Conservation (phyloP, 768 basidiomycete species). For the Leucocoprinus sp. region DNA sequence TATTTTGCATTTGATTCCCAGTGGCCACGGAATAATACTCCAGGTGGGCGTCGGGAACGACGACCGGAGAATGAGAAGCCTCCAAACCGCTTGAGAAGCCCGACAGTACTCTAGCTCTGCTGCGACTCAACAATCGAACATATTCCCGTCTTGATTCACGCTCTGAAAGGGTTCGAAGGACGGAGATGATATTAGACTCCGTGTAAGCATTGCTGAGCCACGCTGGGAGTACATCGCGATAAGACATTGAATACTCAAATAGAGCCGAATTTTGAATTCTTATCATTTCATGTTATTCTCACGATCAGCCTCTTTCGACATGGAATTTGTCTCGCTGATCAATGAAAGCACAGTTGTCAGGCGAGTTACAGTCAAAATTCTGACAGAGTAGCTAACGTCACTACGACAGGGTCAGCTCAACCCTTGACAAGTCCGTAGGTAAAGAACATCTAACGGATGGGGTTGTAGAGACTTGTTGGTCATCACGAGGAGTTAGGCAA, state of each 20-base stretch:
- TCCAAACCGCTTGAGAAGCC: not conserved
- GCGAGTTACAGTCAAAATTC: slow-evolving; percentile 24
- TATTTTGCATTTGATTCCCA: slow-evolving; percentile 38
- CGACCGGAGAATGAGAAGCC: not conserved
- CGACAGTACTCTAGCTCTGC: not conserved
- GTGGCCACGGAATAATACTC: slow-evolving; percentile 50
- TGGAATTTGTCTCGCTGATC: slow-evolving; percentile 31
- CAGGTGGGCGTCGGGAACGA: slow-evolving; percentile 14
- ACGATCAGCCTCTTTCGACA: slow-evolving; percentile 11
- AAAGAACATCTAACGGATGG: slow-evolving; percentile 66
- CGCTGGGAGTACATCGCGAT: slow-evolving; percentile 12
- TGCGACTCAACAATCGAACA: slow-evolving; percentile 22
- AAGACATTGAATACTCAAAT: not conserved
- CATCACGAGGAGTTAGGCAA: slow-evolving; percentile 66
- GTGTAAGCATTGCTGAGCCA: slow-evolving; percentile 24
- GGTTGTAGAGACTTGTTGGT: slow-evolving; percentile 78
- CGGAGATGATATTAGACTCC: slow-evolving; percentile 18
- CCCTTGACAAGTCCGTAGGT: slow-evolving; percentile 62
- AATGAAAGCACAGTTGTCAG: slow-evolving; percentile 41
- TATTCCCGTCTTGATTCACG: slow-evolving; percentile 27
- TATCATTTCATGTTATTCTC: slow-evolving; percentile 1
- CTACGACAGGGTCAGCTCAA: slow-evolving; percentile 63
- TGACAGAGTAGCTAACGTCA: slow-evolving; percentile 8
- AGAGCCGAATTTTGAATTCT: not conserved
- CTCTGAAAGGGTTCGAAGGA: slow-evolving; percentile 25